Base-by-base conservation (phyloP, 306 rosid genomes). In the Corylus heterophylla region DNA sequence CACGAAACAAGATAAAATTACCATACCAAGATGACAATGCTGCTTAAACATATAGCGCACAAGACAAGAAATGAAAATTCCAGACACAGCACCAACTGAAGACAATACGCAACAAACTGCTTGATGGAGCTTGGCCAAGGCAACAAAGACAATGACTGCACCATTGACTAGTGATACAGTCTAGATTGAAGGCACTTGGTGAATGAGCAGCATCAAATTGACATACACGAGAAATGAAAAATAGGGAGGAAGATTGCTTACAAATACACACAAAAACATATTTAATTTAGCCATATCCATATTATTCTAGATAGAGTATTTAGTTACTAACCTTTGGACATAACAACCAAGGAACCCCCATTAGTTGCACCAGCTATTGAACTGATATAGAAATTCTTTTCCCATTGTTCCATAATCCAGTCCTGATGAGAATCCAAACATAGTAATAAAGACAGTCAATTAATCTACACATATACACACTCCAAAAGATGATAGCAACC, bases 351-450 rank as follows among this genome's bases (percentile, higher is more conserved):
- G 81, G 97, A 93, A 84, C 98, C 92, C 51, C 98, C 98, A 76
- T 91, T 93, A 64, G 83, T 71, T 39, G 93, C 95, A 76, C 98
- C 98, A 74, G 97, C 98, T 16, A 93, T 93, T 27, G 98, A 90
- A 88, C 98, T 93, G 76, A 93, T 93, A 54, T 93, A 93, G 79
- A 83, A 93, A 81, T 92, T 93, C 85, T 93, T 93, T 82, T 93
- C 98, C 98, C 98, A 93, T 59, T 93, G 98, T 59, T 93, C 98
- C 97, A 92, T 91, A 74, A 93, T 93, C 98, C 98, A 93, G 81
- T 93, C 98, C 98, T 93, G 90, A 79, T 55, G 74, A 76, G 71
- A 76, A 83, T 75, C 58, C 56, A 80, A 76, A 81, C 66, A 70
- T 67, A 54, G 54, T 55, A 66, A 78, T 66, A 42, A 8, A 42